Evolutionary conservation across 805 yeast genomes (phyloP), one percentile per base, ranked within the genome.

Genomic region (Wickerhamomyces strasburgensis): DNA sequence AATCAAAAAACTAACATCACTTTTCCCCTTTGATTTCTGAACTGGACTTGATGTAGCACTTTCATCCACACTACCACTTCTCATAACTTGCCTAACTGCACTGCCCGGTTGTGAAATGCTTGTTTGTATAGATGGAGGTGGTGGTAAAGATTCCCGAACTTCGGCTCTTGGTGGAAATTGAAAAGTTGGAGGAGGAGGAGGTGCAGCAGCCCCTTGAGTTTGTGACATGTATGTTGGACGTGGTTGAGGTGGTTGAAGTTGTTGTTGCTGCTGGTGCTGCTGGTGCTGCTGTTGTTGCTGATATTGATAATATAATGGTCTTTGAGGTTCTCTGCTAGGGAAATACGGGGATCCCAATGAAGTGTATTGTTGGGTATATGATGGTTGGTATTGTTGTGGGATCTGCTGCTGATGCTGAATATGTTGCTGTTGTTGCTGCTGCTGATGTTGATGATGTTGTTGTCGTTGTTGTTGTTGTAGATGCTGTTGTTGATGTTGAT

Each of bases 1-100:
- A 9, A 53, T 53, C 29, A 53, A 33, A 33, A 53, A 53, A 32
- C 43, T 52, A 8, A 54, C 58, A 35, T 54, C 25, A 21, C 25
- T 16, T 17, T 21, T 21, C 25, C 25, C 25, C 11, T 11, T 21
- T 11, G 25, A 11, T 21, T 21, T 21, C 7, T 21, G 25, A 8
- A 21, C 11, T 8, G 25, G 25, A 11, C 25, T 21, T 21, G 25
- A 21, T 8, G 11, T 11, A 21, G 25, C 25, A 21, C 25, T 21
- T 21, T 11, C 25, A 21, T n/a, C n/a, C n/a, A n/a, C n/a, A n/a
- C n/a, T n/a, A n/a, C n/a, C n/a, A n/a, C n/a, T n/a, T n/a, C n/a
- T n/a, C n/a, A n/a, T n/a, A n/a, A n/a, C n/a, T n/a, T n/a, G n/a
- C n/a, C n/a, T n/a, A n/a, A n/a, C n/a, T n/a, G n/a, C n/a, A n/a